These are phyloP conservation scores for Naegleria lovaniensis DNA, from an alignment of 208 protist genomes.

Conservation along the genomic window DNA sequence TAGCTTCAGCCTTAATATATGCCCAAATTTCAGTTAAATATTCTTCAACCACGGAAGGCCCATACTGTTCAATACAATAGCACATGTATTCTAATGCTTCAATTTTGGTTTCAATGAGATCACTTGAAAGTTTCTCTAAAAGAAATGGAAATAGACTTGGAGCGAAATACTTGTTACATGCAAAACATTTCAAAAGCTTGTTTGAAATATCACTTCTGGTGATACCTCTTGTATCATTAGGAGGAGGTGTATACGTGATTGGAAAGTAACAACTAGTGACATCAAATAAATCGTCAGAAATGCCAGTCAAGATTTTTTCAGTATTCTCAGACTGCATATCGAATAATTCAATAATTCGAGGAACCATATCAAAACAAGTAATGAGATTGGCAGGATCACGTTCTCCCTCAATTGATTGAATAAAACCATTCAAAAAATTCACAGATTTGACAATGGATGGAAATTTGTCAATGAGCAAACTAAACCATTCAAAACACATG, in stretches of 20 bases:
- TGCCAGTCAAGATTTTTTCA: neutral
- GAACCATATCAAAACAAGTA: neutral
- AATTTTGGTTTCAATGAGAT: neutral
- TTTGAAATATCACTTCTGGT: neutral
- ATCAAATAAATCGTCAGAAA: constrained; percentile 16
- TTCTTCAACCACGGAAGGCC: neutral
- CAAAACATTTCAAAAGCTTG: neutral
- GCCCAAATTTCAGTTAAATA: constrained; percentile 16
- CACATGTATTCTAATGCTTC: neutral
- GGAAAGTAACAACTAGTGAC: neutral
- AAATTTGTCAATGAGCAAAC: neutral
- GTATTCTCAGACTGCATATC: neutral
- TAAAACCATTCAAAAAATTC: constrained; percentile 17
- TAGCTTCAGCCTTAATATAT: neutral
- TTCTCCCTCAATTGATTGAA: constrained; percentile 8
- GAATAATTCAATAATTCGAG: neutral
- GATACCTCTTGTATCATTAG: constrained; percentile 15
- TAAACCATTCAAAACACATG: neutral
- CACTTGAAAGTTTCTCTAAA: neutral
- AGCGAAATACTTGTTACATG: neutral
- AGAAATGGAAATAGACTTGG: neutral
- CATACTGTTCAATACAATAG: neutral
- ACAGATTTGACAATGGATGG: neutral
- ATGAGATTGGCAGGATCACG: constrained; percentile 17
- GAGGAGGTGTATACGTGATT: neutral